Base-by-base conservation (phyloP, 805 yeast species). In the Kodamaea nitidulidarum region DNA sequence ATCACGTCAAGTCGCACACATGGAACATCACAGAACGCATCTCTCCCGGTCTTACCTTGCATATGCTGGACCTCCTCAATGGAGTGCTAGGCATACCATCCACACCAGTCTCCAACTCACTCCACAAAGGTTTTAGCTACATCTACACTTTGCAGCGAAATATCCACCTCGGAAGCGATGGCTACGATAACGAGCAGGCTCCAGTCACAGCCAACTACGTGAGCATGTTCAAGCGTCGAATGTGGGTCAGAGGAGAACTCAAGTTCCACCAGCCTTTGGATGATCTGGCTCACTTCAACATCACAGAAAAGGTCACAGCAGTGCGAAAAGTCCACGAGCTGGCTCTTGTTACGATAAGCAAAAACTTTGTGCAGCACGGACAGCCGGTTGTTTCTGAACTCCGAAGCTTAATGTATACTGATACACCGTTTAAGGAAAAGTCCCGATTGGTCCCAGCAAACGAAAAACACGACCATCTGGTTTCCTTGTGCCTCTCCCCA, bases 221-320 rank as follows among this genome's bases (percentile, higher is more conserved):
- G 7, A 42, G 46, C 3, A 60, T 61, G 15, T 83, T 73, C 50
- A 61, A 58, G 22, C 61, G 91, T 44, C 65, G 96, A 16, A 71
- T 90, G 76, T 88, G 96, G 96, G 79, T 75, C 0, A 76, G 81
- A 22, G 96, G 96, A 2, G 58, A 69, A 15, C 62, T 88, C 24
- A 55, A 60, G 16, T 75, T 72, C 46, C 21, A 15, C 11, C 11
- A 18, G 7, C 51, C 48, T 2, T 56, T 78, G 5, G 15, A 15
- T 10, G 15, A 11, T 4, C 20, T 14, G 8, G 15, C 10, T 5
- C 15, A 9, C 10, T 38, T 32, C n/a, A 12, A 20, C 14, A 82
- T 93, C 49, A 49, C 47, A 4, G 96, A 88, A 50, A 57, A 55
- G 0, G 62, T 87, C 1, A 55, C 56, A 2, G 54, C 63, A 10